Conservation (phyloP, 2,329 filamentous ascomycete genomes). For the Aspergillus novofumigatus region DNA sequence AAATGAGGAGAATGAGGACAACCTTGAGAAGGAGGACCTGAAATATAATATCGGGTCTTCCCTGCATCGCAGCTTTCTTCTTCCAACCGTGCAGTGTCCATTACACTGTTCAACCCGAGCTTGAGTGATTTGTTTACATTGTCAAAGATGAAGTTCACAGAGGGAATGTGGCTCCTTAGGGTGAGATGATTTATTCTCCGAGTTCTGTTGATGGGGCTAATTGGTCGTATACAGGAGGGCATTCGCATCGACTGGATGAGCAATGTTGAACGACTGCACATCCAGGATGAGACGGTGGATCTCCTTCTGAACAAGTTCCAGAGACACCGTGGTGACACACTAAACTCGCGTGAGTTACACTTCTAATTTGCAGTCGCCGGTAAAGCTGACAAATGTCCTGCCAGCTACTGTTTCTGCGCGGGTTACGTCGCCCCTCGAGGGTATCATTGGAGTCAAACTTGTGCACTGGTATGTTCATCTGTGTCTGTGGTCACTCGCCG, state of each 20-base stretch:
- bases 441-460: conserved; percentile 38
- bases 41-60: neutral
- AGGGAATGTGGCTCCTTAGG: conserved; percentile 38
- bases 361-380: neutral
- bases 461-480: conserved; percentile 29
- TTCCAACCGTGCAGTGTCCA: neutral
- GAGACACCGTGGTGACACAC: conserved; percentile 36
- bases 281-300: conserved; percentile 30
- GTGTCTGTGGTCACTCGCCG: neutral
- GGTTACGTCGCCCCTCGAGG: conserved; percentile 35
- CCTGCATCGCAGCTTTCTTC: neutral
- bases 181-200: conserved; percentile 12
- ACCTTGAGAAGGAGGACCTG: neutral
- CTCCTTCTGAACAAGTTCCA: conserved; percentile 37
- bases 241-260: conserved; percentile 40
- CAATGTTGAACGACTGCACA: conserved; percentile 34
- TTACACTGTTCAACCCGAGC: neutral
- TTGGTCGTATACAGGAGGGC: conserved; percentile 24
- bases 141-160: conserved; percentile 37
- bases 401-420: conserved; percentile 32
- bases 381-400: neutral
- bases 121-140: neutral
- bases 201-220: neutral
- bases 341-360: conserved; percentile 31
- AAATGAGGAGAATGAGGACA: neutral